Percentiles rank a stretch among this genome's conserved stretches.
Conservation (phyloP, 1,139 yeast genomes). For the Candida labiduridarum region DNA sequence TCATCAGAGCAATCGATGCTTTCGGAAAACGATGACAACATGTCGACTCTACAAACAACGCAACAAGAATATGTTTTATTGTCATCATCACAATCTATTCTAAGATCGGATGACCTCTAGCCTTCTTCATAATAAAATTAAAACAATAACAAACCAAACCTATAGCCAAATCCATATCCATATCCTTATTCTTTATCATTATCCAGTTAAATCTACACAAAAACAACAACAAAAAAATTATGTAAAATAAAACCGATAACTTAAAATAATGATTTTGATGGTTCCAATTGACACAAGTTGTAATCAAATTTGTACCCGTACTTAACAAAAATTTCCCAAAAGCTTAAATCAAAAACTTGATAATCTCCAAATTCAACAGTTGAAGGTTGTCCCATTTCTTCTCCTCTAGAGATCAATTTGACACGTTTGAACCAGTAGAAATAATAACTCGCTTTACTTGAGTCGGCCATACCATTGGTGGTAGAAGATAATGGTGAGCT, state of each 20-base stretch:
- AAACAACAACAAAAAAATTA: slow-evolving; percentile 1
- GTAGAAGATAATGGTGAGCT: slow-evolving; percentile 9
- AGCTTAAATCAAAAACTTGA: slow-evolving; percentile 45
- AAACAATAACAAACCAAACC: slow-evolving; percentile 1
- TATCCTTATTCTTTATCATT: background rate
- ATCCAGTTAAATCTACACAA: background rate
- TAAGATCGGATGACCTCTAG: slow-evolving; percentile 8
- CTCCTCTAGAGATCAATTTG: slow-evolving; percentile 22
- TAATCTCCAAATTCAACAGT: slow-evolving; percentile 40
- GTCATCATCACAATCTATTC: slow-evolving; percentile 10
- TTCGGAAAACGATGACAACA: slow-evolving; percentile 9
- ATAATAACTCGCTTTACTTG: slow-evolving; percentile 20
- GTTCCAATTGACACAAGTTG: slow-evolving; percentile 31
- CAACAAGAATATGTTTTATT: slow-evolving; percentile 9
- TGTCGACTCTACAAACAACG: slow-evolving; percentile 13
- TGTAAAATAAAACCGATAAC: background rate
- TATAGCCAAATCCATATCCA: background rate
- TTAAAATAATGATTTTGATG: slow-evolving; percentile 28
- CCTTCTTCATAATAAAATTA: background rate
- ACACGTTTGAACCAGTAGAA: slow-evolving; percentile 44
- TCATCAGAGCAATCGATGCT: slow-evolving; percentile 5
- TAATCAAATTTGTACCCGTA: slow-evolving; percentile 40
- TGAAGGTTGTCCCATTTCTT: slow-evolving; percentile 15
- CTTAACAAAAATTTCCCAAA: slow-evolving; percentile 48
- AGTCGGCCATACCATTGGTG: slow-evolving; percentile 7